Conservation (phyloP, 371 early-diverging fungal species). For the Mortierella sp. region DNA sequence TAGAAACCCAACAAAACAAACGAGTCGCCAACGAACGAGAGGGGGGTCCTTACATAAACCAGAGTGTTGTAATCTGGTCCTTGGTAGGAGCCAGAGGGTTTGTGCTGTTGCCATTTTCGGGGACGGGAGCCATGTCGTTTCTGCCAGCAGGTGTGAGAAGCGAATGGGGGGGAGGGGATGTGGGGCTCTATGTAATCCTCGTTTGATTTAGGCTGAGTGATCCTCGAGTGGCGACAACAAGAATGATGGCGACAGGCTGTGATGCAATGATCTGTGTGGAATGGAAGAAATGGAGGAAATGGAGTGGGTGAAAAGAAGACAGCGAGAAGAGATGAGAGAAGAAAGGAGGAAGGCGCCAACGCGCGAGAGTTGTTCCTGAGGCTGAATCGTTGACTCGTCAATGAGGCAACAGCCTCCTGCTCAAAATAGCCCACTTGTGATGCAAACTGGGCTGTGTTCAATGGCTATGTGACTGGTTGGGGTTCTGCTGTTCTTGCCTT, state of each 20-base stretch:
- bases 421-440: not conserved
- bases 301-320: not conserved
- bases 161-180: not conserved
- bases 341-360: not conserved
- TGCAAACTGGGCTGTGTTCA: not conserved
- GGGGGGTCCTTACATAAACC: slow-evolving; percentile 66
- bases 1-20: not conserved
- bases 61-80: slow-evolving; percentile 73
- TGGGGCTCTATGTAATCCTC: not conserved
- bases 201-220: not conserved
- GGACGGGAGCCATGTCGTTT: slow-evolving; percentile 32
- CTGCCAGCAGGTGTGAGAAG: not conserved
- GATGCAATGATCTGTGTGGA: not conserved
- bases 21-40: not conserved
- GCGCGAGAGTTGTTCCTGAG: slow-evolving; percentile 19
- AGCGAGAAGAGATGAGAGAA: not conserved
- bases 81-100: slow-evolving; percentile 67
- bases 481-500: slow-evolving; percentile 2
- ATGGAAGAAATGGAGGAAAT: not conserved
- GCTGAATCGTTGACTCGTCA: not conserved
- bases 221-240: not conserved
- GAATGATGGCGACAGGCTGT: not conserved
- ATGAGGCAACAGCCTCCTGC: too few species aligned
- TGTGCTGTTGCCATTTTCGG: slow-evolving; percentile 6
- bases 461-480: not conserved